Evolutionary conservation across 2,329 filamentous ascomycete genomes (phyloP).

Genomic region (Aaosphaeria arxii): DNA sequence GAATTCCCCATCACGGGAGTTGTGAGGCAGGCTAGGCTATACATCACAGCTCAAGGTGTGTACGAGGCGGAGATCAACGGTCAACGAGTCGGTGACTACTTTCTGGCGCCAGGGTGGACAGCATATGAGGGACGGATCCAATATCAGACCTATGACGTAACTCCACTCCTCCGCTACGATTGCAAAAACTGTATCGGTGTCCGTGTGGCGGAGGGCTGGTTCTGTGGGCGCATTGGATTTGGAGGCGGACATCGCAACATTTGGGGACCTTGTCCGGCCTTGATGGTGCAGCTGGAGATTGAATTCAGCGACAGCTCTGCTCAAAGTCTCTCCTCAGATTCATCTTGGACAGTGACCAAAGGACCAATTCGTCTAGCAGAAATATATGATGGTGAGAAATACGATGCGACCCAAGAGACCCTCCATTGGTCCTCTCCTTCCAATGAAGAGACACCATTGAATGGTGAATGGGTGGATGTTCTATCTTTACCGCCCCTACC

Average conservation of each 20-base stretch:
- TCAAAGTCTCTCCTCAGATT: background rate
- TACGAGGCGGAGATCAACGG: slow-evolving; percentile 11
- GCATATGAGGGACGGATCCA: slow-evolving; percentile 50
- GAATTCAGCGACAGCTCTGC: background rate
- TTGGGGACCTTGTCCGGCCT: background rate
- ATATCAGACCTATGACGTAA: slow-evolving; percentile 56
- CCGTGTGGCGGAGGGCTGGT: background rate
- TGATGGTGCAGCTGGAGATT: background rate
- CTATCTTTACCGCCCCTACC: slow-evolving; percentile 37
- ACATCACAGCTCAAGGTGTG: slow-evolving; percentile 8
- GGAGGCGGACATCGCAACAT: background rate
- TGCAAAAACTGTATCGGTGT: background rate
- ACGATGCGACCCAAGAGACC: background rate
- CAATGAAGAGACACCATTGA: slow-evolving; percentile 13
- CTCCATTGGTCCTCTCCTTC: slow-evolving; percentile 8
- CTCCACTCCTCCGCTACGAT: slow-evolving; percentile 30
- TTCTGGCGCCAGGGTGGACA: slow-evolving; percentile 52
- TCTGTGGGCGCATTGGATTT: background rate
- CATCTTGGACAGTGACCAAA: background rate
- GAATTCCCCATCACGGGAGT: background rate
- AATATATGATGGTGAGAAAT: slow-evolving; percentile 1
- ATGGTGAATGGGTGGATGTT: background rate
- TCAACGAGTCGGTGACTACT: slow-evolving; percentile 3
- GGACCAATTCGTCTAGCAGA: background rate
- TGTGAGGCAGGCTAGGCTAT: slow-evolving; percentile 4